Base-by-base conservation (phyloP, 106 monocot species). In the Acanthochlamys bracteata region DNA sequence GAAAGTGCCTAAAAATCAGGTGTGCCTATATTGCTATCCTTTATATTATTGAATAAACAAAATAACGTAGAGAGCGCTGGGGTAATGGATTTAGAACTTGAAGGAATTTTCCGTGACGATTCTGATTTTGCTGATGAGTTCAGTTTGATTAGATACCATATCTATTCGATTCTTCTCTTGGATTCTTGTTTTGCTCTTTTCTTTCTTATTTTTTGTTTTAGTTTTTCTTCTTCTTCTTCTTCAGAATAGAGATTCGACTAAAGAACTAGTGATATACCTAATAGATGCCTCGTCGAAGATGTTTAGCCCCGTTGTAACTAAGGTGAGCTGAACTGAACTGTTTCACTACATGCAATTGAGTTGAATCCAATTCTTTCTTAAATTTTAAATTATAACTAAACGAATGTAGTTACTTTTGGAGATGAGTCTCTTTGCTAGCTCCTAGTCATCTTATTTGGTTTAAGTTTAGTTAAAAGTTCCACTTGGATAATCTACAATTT, bases 211-310 rank as follows among this genome's bases (percentile, higher is more conserved):
- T 26, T 41, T 11, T 11, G 46, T 26, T 46, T 25, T 12, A 41
- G 13, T 45, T 41, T 8, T 43, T 43, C 43, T 45, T 10, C 24
- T 4, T 20, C 27, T 33, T 7, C 10, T 43, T 43, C 10, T 21
- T 56, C 81, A 86, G 81, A 81, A 84, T 26, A 86, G 65, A 60
- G 90, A 90, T 14, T 25, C 90, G 24, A 84, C 72, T 10, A 95
- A 95, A 64, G 94, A 95, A 26, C 74, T 86, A 42, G 84, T 81
- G 1, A 86, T 90, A 13, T 95, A 90, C 64, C 73, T 95, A 49
- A 59, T 95, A 43, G 94, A 95, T 63, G 83, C 94, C 10, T 90
- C 94, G 4, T 90, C 94, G 7, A 84, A 82, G 66, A 95, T 95
- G 90, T 95, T 95, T 69, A 40, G 53, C 39, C 75, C 90, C 0